These are phyloP conservation scores for Rasamsonia emersonii DNA, from an alignment of 2,329 filamentous ascomycete genomes.

Conservation along the genomic window DNA sequence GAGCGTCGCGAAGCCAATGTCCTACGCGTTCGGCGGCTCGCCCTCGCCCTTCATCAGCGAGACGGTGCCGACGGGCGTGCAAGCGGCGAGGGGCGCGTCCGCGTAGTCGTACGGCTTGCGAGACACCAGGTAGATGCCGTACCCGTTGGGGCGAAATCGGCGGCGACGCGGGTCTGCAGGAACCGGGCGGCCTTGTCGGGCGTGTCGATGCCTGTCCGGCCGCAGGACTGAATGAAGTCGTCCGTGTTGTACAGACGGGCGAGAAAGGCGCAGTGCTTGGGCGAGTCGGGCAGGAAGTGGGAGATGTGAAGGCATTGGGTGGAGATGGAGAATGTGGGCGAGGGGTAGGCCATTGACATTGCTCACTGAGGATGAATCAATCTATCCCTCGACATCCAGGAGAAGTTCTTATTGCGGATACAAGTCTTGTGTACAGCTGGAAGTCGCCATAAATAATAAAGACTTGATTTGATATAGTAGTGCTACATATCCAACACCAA, in stretches of 20 bases:
- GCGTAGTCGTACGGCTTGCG: slow-evolving; percentile 1
- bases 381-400: too few species aligned
- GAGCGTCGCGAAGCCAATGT: slow-evolving; percentile 17
- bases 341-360: too few species aligned
- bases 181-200: slow-evolving; percentile 6
- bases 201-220: slow-evolving; percentile 5
- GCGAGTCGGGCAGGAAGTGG: slow-evolving; percentile 5
- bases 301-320: slow-evolving; percentile 9
- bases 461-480: too few species aligned
- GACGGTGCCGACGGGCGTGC: slow-evolving; percentile 11
- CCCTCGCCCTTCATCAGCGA: slow-evolving; percentile 13
- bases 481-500: too few species aligned
- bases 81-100: slow-evolving; percentile 4
- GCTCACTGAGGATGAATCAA: too few species aligned
- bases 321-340: slow-evolving; percentile 6
- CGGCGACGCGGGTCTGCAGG: slow-evolving; percentile 3
- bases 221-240: slow-evolving; percentile 2
- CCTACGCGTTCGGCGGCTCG: slow-evolving; percentile 13
- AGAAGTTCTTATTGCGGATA: too few species aligned
- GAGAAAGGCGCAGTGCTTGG: slow-evolving; percentile 6
- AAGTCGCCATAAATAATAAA: too few species aligned
- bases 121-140: slow-evolving; percentile 7
- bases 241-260: slow-evolving; percentile 5
- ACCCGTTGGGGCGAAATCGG: slow-evolving; percentile 6
- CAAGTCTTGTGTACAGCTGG: too few species aligned